Conservation (phyloP, 768 basidiomycete species). For the Pholiota microspora region DNA sequence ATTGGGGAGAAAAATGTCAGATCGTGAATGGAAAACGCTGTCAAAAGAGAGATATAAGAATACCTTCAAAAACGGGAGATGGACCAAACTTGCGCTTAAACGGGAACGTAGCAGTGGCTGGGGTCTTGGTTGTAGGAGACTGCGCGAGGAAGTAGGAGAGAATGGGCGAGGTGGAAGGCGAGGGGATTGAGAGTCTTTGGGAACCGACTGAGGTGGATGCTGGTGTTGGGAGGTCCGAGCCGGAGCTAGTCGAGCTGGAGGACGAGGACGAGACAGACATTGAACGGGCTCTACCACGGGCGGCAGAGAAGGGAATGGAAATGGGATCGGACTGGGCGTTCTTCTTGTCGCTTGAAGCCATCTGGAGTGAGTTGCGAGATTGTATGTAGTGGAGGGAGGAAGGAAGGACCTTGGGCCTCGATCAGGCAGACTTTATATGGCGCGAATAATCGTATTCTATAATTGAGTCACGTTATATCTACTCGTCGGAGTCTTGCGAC, state of each 20-base stretch:
- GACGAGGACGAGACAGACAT: constrained; percentile 61
- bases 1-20: constrained; percentile 7
- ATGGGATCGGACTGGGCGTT: constrained; percentile 61
- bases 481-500: not conserved
- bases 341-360: constrained; percentile 34
- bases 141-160: constrained; percentile 67
- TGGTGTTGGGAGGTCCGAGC: constrained; percentile 53
- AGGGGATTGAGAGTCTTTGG: constrained; percentile 46
- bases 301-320: constrained; percentile 55
- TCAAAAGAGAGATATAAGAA: not conserved
- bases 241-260: constrained; percentile 51
- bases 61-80: constrained; percentile 64
- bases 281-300: constrained; percentile 52
- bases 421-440: constrained; percentile 15
- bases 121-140: constrained; percentile 51
- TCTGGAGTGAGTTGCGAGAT: constrained; percentile 8
- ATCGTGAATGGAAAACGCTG: not conserved
- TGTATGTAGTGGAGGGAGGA: constrained; percentile 15
- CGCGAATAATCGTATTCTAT: constrained; percentile 5
- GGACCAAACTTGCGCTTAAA: constrained; percentile 57
- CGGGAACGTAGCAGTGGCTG: constrained; percentile 49
- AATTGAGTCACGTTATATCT: constrained; percentile 14
- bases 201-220: constrained; percentile 38
- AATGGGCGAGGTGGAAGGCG: constrained; percentile 68
- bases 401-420: constrained; percentile 18